phyloP scores from a whole-genome alignment of 345 rosid species.

The Toxicodendron radicans region DNA sequence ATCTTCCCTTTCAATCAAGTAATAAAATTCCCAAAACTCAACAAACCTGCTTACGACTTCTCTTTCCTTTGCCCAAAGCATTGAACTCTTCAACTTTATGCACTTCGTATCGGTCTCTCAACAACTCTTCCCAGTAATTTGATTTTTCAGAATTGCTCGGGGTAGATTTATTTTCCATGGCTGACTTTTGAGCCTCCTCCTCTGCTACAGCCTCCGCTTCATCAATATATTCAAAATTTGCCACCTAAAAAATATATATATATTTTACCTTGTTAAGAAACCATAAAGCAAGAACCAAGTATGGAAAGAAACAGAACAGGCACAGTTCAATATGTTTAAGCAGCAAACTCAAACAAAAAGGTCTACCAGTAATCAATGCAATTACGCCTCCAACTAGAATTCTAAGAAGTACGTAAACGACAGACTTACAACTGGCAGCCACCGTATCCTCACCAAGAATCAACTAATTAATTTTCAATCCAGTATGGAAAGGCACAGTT shows the following conservation, averaged over 20 bases:
- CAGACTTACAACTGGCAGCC: background rate
- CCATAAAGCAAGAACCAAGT: slow-evolving; percentile 12
- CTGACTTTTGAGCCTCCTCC: slow-evolving; percentile 61
- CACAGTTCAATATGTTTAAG: background rate
- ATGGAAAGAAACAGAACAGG: background rate
- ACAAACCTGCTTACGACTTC: slow-evolving; percentile 91
- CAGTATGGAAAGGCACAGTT: background rate
- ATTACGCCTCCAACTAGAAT: background rate
- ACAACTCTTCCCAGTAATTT: slow-evolving; percentile 91
- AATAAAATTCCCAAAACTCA: background rate
- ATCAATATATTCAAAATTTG: slow-evolving; percentile 92
- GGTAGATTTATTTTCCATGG: slow-evolving; percentile 54
- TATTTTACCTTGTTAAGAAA: slow-evolving; percentile 11
- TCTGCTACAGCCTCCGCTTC: slow-evolving; percentile 73
- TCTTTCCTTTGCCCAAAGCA: slow-evolving; percentile 91
- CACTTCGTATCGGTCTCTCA: slow-evolving; percentile 74
- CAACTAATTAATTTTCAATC: slow-evolving; percentile 6
- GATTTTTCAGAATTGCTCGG: slow-evolving; percentile 61
- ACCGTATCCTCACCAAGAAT: slow-evolving; percentile 10
- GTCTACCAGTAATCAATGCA: background rate
- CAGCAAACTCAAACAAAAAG: background rate
- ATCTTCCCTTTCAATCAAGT: background rate
- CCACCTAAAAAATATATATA: slow-evolving; percentile 64
- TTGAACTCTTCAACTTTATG: slow-evolving; percentile 83
- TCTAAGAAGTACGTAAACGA: background rate